These are phyloP conservation scores for Lentinula boryana DNA, from an alignment of 768 basidiomycete genomes.

Conservation along the genomic window DNA sequence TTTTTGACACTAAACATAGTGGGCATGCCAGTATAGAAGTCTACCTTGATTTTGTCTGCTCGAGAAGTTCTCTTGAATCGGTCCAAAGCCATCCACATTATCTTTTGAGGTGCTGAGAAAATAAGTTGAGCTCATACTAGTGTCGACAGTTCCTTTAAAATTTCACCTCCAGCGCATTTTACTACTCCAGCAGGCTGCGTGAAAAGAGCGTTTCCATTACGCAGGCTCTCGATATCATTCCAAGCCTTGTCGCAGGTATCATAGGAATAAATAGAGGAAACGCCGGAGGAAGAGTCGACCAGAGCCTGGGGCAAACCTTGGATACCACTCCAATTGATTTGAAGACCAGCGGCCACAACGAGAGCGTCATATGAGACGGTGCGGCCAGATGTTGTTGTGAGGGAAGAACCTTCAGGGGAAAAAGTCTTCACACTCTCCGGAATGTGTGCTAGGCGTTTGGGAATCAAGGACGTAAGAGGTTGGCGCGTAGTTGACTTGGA, in stretches of 20 bases:
- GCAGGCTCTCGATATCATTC: constrained; percentile 71
- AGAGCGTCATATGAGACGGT: constrained; percentile 77
- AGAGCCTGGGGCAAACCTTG: constrained; percentile 71
- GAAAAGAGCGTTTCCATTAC: constrained; percentile 82
- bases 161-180: constrained; percentile 85
- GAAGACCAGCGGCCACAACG: constrained; percentile 84
- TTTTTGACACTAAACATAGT: constrained; percentile 97
- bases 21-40: constrained; percentile 89
- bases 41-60: constrained; percentile 49
- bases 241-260: constrained; percentile 87
- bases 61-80: constrained; percentile 59
- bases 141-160: neutral
- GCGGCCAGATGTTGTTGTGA: constrained; percentile 68
- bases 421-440: constrained; percentile 69
- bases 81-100: constrained; percentile 98
- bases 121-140: neutral
- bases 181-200: constrained; percentile 91
- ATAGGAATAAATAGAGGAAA: constrained; percentile 91
- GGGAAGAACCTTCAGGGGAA: constrained; percentile 64
- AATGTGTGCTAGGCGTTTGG: constrained; percentile 65
- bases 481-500: constrained; percentile 64
- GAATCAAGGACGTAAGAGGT: constrained; percentile 65
- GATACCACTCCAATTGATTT: constrained; percentile 79
- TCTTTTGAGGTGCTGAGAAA: constrained; percentile 71
- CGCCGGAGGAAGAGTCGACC: constrained; percentile 68